These are phyloP conservation scores for Catunica adiposa DNA, from an alignment of 2,329 filamentous ascomycete species.

Conservation along the genomic window DNA sequence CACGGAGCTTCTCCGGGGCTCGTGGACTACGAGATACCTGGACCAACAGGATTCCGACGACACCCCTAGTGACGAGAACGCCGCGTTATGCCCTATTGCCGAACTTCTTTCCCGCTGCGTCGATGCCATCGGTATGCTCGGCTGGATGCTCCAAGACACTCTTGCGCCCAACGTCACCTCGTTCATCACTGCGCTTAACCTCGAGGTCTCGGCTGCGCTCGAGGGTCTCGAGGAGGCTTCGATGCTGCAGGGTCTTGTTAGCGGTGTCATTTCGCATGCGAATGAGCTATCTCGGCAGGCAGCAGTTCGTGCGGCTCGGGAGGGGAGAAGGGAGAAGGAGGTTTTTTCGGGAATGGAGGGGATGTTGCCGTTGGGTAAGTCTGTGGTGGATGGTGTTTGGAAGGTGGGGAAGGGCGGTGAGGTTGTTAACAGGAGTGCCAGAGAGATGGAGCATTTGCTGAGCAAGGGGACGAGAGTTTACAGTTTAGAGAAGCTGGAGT, in stretches of 20 bases:
- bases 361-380: constrained; percentile 51
- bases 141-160: constrained; percentile 48
- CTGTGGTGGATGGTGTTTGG: constrained; percentile 25
- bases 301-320: neutral
- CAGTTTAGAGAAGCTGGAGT: constrained; percentile 59
- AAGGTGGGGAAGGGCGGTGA: constrained; percentile 56
- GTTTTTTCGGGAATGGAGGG: neutral
- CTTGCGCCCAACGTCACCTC: constrained; percentile 25
- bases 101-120: constrained; percentile 56
- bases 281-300: constrained; percentile 21
- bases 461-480: constrained; percentile 70
- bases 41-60: constrained; percentile 28
- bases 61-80: constrained; percentile 32
- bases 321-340: neutral
- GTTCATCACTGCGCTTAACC: constrained; percentile 46
- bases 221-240: constrained; percentile 56
- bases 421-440: constrained; percentile 47
- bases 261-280: constrained; percentile 49
- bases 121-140: constrained; percentile 57
- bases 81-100: constrained; percentile 55
- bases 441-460: constrained; percentile 62
- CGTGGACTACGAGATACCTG: constrained; percentile 61
- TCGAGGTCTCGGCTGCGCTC: constrained; percentile 53
- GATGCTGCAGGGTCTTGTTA: constrained; percentile 45
- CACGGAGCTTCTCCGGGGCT: constrained; percentile 55